These are phyloP conservation scores for Lactarius psammicola DNA, from an alignment of 768 basidiomycete species.

Conservation along the genomic window DNA sequence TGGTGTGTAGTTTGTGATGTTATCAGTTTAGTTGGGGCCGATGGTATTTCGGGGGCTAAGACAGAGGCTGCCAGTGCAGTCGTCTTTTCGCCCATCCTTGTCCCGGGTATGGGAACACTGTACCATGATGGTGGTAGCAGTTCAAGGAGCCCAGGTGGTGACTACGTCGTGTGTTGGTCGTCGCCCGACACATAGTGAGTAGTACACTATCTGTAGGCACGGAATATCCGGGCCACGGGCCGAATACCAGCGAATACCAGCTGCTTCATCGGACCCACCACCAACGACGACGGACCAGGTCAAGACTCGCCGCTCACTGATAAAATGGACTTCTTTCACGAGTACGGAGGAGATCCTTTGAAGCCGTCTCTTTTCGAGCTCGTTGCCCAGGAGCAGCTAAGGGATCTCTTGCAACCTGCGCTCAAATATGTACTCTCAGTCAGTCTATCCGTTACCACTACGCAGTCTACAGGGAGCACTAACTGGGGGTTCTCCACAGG, in stretches of 20 bases:
- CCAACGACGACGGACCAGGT: not conserved
- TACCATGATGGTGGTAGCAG: not conserved
- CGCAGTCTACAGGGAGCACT: not conserved
- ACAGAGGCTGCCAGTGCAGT: not conserved
- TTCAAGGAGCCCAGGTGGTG: not conserved
- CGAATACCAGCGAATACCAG: not conserved
- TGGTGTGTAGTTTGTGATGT: not conserved
- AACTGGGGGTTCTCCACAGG: slow-evolving; percentile 44
- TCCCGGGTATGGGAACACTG: not conserved
- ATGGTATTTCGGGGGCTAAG: not conserved
- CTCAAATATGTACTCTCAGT: slow-evolving; percentile 92
- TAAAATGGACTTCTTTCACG: slow-evolving; percentile 80
- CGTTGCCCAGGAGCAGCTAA: slow-evolving; percentile 88
- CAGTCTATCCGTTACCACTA: slow-evolving; percentile 34
- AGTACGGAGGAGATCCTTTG: slow-evolving; percentile 65
- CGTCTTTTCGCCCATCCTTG: not conserved
- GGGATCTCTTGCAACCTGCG: slow-evolving; percentile 90
- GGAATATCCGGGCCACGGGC: not conserved
- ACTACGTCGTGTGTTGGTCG: not conserved
- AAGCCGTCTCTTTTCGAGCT: slow-evolving; percentile 89
- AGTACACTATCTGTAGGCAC: no score
- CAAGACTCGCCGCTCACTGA: not conserved
- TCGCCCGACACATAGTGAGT: not conserved
- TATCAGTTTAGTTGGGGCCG: not conserved
- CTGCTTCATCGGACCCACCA: not conserved